These are phyloP conservation scores for Coemansia sp. DNA, from an alignment of 192 early-diverging fungal genomes.

Conservation along the genomic window DNA sequence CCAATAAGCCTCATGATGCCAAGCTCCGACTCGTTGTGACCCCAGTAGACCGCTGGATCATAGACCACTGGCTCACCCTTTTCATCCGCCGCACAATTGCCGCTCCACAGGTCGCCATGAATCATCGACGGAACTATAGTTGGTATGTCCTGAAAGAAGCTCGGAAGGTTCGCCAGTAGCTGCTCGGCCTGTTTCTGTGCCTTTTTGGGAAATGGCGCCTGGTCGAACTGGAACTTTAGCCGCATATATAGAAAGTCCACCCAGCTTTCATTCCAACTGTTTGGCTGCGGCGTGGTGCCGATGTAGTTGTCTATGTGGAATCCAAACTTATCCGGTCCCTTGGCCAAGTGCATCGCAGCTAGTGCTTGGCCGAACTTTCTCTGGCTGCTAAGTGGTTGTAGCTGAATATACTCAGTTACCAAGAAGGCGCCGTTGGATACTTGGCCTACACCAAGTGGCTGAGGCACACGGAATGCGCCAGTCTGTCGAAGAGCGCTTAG, in stretches of 20 bases:
- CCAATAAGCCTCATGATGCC: conserved; percentile 46
- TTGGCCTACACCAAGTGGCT: conserved; percentile 16
- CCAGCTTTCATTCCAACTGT: conserved; percentile 36
- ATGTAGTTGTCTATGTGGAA: conserved; percentile 36
- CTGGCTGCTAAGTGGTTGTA: conserved; percentile 21
- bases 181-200: background rate
- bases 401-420: conserved; percentile 21
- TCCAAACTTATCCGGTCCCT: conserved; percentile 30
- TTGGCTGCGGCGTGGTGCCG: conserved; percentile 35
- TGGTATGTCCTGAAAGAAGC: conserved; percentile 22
- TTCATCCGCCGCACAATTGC: conserved; percentile 28
- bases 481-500: conserved; percentile 25
- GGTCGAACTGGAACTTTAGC: conserved; percentile 30
- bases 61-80: conserved; percentile 30
- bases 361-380: conserved; percentile 24
- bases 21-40: conserved; percentile 44
- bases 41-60: conserved; percentile 43
- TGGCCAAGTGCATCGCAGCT: conserved; percentile 20
- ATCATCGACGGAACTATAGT: conserved; percentile 29
- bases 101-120: conserved; percentile 41
- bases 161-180: conserved; percentile 24
- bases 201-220: conserved; percentile 7
- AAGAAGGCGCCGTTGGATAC: conserved; percentile 25
- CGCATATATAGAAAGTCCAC: conserved; percentile 28
- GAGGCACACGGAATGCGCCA: conserved; percentile 23